phyloP scores from a whole-genome alignment of 805 yeast genomes.

The Spathaspora gorwiae region DNA sequence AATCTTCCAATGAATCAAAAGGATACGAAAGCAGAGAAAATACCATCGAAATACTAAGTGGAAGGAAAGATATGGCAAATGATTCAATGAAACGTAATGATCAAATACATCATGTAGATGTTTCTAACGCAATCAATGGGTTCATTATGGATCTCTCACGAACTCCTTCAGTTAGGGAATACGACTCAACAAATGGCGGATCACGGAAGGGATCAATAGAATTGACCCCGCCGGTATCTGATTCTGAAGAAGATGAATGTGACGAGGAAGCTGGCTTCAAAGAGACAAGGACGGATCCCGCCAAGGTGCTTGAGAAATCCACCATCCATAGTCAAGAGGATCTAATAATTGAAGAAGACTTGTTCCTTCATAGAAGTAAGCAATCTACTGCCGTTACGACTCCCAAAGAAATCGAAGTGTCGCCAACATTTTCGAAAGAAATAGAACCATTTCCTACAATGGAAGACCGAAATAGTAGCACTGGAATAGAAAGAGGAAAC shows the following conservation, averaged over 20 bases:
- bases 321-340: no score
- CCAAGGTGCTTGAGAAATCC: no score
- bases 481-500: not conserved
- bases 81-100: not conserved
- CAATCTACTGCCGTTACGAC: not conserved
- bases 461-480: slow-evolving; percentile 1
- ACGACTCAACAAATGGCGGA: not conserved
- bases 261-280: not conserved
- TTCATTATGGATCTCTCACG: slow-evolving; percentile 8
- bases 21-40: not conserved
- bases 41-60: not conserved
- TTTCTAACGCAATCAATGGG: slow-evolving; percentile 7
- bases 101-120: not conserved
- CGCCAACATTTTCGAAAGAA: not conserved
- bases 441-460: slow-evolving; percentile 9
- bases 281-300: no score
- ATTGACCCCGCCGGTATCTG: slow-evolving; percentile 9
- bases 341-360: not conserved
- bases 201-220: slow-evolving; percentile 2
- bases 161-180: slow-evolving; percentile 8
- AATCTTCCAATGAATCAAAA: not conserved
- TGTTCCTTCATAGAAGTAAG: not conserved
- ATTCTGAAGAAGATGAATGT: slow-evolving; percentile 5
- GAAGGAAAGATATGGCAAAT: not conserved
- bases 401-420: not conserved